Evolutionary conservation across 2,329 filamentous ascomycete species (phyloP).

Genomic region (Sporothrix sp.): DNA sequence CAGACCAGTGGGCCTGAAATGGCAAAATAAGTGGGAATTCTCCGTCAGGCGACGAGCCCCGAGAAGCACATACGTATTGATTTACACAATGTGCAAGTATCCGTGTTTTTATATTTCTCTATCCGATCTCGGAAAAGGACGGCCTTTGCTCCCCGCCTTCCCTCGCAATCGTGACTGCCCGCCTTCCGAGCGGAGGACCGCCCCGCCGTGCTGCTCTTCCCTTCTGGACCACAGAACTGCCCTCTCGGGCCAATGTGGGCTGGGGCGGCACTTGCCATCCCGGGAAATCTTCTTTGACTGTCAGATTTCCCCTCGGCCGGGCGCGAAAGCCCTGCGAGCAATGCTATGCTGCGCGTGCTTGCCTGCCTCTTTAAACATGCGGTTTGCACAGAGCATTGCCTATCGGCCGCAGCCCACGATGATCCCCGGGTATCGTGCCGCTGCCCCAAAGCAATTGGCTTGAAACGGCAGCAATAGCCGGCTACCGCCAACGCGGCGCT

Average conservation of each 20-base stretch:
- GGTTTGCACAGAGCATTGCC: conserved; percentile 4
- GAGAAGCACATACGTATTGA: not conserved
- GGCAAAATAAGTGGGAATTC: not conserved
- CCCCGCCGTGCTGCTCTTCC: too few relatives aligned
- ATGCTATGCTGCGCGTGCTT: not conserved
- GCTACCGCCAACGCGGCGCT: too few relatives aligned
- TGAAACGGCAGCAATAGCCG: conserved; percentile 9
- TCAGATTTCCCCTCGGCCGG: conserved; percentile 23
- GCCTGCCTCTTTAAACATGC: not conserved
- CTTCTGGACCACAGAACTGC: not conserved
- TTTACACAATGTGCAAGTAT: not conserved
- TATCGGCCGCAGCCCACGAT: conserved; percentile 6
- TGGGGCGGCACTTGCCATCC: conserved; percentile 11
- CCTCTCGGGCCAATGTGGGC: conserved; percentile 8
- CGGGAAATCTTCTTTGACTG: conserved; percentile 22
- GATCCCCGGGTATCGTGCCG: conserved; percentile 5
- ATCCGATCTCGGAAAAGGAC: conserved; percentile 12
- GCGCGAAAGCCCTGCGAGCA: conserved; percentile 9
- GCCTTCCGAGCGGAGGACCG: not conserved
- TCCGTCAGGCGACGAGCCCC: not conserved
- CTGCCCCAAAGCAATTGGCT: not conserved
- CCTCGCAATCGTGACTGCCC: not conserved
- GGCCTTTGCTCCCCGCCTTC: not conserved
- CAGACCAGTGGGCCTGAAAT: not conserved
- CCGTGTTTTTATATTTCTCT: not conserved